Percentiles rank a stretch among this genome's conserved stretches.
phyloP scores from a whole-genome alignment of 306 rosid genomes.

The Vigna mungo region DNA sequence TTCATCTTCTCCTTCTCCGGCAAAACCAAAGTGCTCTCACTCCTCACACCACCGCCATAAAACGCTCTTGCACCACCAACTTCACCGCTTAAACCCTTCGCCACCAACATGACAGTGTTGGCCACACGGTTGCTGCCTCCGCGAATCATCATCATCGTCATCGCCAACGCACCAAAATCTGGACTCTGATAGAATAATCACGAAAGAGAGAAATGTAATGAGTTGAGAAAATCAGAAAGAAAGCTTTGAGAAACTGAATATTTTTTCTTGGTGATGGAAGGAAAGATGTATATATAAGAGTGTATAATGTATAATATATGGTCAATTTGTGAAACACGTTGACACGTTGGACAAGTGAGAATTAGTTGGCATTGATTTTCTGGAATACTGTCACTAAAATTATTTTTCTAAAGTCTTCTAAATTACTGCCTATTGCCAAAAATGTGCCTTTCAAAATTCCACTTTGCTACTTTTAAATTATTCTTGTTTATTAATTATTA shows the following conservation, averaged over 20 bases:
- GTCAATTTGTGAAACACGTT: neutral
- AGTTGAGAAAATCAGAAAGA: slow-evolving; percentile 1
- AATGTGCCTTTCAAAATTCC: no score
- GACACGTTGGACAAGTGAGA: no score
- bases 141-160: slow-evolving; percentile 41
- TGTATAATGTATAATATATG: neutral
- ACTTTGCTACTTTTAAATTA: no score
- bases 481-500: neutral
- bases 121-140: slow-evolving; percentile 20
- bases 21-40: slow-evolving; percentile 41
- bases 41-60: slow-evolving; percentile 35
- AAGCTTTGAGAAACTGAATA: neutral
- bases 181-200: neutral
- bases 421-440: no score
- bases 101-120: slow-evolving; percentile 9
- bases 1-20: slow-evolving; percentile 40
- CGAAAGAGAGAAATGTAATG: neutral
- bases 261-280: neutral
- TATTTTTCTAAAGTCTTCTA: neutral
- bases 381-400: neutral
- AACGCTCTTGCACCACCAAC: slow-evolving; percentile 28
- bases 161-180: neutral
- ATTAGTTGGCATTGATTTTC: neutral
- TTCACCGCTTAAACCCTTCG: slow-evolving; percentile 36
- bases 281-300: slow-evolving; percentile 8